phyloP scores from a whole-genome alignment of 2,329 filamentous ascomycete genomes.

The Amesomyces nigricolor region DNA sequence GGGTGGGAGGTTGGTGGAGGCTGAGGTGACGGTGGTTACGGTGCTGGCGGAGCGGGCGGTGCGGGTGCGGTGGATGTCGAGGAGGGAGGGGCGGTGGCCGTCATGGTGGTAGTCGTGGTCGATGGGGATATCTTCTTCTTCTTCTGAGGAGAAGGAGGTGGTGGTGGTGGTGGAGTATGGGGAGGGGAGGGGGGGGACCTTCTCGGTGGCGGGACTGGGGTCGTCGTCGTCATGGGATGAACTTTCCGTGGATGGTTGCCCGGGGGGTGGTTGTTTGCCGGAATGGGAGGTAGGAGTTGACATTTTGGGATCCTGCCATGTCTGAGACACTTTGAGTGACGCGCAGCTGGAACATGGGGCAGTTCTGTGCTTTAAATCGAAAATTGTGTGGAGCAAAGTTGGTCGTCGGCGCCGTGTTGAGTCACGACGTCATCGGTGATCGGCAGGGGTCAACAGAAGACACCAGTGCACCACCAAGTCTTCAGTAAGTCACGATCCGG shows the following conservation, averaged over 20 bases:
- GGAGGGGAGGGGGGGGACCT: not conserved
- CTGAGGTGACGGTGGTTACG: constrained; percentile 7
- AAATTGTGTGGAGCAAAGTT: not conserved
- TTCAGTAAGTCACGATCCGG: too few relatives aligned
- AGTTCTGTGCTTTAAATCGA: not conserved
- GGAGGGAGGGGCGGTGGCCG: constrained; percentile 28
- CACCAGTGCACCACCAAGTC: too few relatives aligned
- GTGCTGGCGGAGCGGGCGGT: not conserved
- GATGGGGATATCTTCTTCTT: constrained; percentile 3
- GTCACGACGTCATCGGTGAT: not conserved
- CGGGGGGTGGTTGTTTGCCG: not conserved
- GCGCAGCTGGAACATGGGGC: not conserved
- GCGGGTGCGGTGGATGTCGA: constrained; percentile 21
- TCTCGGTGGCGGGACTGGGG: not conserved
- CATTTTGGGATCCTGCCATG: not conserved
- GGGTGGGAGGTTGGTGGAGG: not conserved
- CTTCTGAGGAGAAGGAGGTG: not conserved
- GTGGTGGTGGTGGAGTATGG: not conserved
- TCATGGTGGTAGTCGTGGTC: constrained; percentile 21
- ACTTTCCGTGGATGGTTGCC: not conserved
- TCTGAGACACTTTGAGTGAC: not conserved
- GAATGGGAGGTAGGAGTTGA: not conserved
- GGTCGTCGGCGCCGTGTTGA: too few relatives aligned
- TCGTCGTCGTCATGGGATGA: not conserved
- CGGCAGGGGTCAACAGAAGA: not conserved